Evolutionary conservation across 2,329 filamentous ascomycete species (phyloP), one percentile per base, ranked within the genome.

Genomic region (Blastomyces emzantsi): DNA sequence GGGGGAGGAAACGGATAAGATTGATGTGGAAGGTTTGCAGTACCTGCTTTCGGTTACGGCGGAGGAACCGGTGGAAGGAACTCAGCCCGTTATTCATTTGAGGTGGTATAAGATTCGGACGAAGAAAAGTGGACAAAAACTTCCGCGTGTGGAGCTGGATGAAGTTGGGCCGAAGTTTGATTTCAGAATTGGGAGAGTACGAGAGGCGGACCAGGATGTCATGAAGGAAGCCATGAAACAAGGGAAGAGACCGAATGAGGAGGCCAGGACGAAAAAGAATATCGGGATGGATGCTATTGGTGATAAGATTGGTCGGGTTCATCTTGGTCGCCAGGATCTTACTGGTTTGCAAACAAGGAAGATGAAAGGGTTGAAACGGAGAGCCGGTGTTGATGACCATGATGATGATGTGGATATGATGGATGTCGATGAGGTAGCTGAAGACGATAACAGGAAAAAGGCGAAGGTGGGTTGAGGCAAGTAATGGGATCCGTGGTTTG

Each of bases 281-380:
- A 88, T 99, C 70, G 85, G 87, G 62, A 95, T 90, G 64, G 92
- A 97, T 75, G 78, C 87, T 54, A 91, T 99, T 79, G 94, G 94
- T 74, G 94, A 99, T 78, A 97, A 97, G 87, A 83, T 97, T 67
- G 94, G 93, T 67, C 87, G 92, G 70, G 89, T 99, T 67, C 94
- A 99, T 76, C 78, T 96, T 65, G 91, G 90, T 72, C 91, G 88
- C 80, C 92, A 97, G 78, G 92, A 99, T 78, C 83, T 99, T 64
- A 83, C 82, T 73, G 85, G 89, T 70, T 77, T 99, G 77, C 94
- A 99, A 82, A 95, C 92, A 62, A 87, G 94, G 73, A 99, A 99
- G 86, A 97, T 99, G 92, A 99, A 99, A 86, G 94, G 92, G 69
- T 78, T 99, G 69, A 99, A 97, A 85, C 84, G 94, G 68, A 86